Percentiles rank a stretch among this genome's conserved stretches.
Evolutionary conservation across 1,284 basidiomycete species (phyloP).

Genomic region (Peniophora sp.): DNA sequence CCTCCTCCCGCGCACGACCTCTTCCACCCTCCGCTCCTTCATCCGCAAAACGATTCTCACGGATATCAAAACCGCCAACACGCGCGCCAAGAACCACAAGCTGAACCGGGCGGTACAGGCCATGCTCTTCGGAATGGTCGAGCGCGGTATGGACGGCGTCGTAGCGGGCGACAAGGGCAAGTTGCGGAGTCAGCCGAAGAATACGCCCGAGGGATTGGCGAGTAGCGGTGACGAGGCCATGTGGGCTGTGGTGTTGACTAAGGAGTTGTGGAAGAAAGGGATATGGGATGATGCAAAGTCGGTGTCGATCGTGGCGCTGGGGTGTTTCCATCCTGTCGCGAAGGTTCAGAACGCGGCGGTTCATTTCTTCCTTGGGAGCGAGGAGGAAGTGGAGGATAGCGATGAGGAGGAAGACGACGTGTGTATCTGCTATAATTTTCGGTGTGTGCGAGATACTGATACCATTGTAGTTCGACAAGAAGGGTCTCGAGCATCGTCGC

Average conservation of each 20-base stretch:
- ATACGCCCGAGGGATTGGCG: slow-evolving; percentile 33
- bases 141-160: slow-evolving; percentile 80
- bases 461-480: slow-evolving; percentile 55
- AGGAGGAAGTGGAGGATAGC: slow-evolving; percentile 64
- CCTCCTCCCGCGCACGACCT: slow-evolving; percentile 85
- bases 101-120: slow-evolving; percentile 95
- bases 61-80: slow-evolving; percentile 90
- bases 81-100: slow-evolving; percentile 87
- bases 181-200: slow-evolving; percentile 34
- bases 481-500: slow-evolving; percentile 71
- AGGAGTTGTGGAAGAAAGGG: slow-evolving; percentile 92
- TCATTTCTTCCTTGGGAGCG: slow-evolving; percentile 94
- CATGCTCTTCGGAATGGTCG: slow-evolving; percentile 94
- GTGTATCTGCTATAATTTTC: slow-evolving; percentile 9
- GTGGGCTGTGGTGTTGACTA: slow-evolving; percentile 95
- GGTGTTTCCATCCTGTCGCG: slow-evolving; percentile 88
- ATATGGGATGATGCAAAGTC: slow-evolving; percentile 94
- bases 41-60: slow-evolving; percentile 96
- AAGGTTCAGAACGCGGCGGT: slow-evolving; percentile 95
- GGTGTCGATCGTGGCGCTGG: slow-evolving; percentile 87
- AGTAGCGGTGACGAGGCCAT: slow-evolving; percentile 80
- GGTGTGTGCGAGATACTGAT: slow-evolving; percentile 1
- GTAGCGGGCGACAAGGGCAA: slow-evolving; percentile 80
- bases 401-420: slow-evolving; percentile 70
- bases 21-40: slow-evolving; percentile 73